Evolutionary conservation across 148 eudicot species (phyloP), one percentile per base, ranked within the genome.

Genomic region (Heliamphora exappendiculata): DNA sequence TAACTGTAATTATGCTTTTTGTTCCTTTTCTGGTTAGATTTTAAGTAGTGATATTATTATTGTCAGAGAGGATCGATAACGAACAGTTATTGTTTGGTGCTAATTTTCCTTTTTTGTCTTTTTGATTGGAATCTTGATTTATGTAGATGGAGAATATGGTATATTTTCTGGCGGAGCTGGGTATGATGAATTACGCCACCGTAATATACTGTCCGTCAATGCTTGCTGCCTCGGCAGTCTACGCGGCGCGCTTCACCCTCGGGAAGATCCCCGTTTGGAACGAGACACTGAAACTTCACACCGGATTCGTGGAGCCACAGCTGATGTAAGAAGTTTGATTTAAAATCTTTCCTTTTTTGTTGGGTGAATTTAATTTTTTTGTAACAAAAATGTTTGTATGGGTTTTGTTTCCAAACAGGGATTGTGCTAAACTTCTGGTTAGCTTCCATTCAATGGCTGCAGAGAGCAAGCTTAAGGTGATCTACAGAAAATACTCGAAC

Each of bases 161-260:
- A 0, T 86, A 86, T 72, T 92, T 88, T 51, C 76, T 92, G 36
- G 91, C 94, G 7, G 99, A 95, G 83, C 81, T 95, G 68, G 97
- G 89, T 0, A 74, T 92, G 64, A 87, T 91, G 94, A 82, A 82
- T 22, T 95, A 95, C 69, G 81, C 73, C 8, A 74, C 86, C 13
- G 74, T 83, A 36, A 75, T 82, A 3, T 79, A 77, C 76, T 78
- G 82, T 49, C 90, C 96, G 5, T 95, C 99, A 1, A 87, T 91
- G 91, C 78, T 95, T 73, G 93, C 97, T 64, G 99, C 97, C 75
- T 84, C 97, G 1, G 94, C 99, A 4, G 99, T 95, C 74, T 91
- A 87, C 29, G 93, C 89, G 10, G 96, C 97, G 55, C 84, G 97
- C 7, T 81, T 80, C 71, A 91, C 93, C 17, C 76, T 95, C 29